phyloP scores from a whole-genome alignment of 148 eudicot genomes.

The Cornus controversa region DNA sequence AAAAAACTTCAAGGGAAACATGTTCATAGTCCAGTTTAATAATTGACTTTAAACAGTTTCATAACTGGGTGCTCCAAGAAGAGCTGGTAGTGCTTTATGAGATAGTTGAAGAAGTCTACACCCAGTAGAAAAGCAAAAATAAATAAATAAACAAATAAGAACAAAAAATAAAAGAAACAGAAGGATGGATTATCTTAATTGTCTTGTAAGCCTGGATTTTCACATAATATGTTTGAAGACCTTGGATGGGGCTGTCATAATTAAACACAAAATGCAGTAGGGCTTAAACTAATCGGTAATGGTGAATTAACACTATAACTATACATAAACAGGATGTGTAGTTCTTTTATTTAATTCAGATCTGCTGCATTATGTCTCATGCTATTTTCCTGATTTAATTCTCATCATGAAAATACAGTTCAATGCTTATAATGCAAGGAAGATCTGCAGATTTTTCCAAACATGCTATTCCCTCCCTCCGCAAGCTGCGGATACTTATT shows the following conservation, averaged over 20 bases:
- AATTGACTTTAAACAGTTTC: background rate
- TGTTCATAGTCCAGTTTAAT: too few species aligned
- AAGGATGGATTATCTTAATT: too few species aligned
- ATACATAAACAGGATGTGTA: too few species aligned
- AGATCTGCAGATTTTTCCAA: slow-evolving; percentile 44
- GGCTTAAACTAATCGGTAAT: too few species aligned
- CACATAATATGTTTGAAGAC: too few species aligned
- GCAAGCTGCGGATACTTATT: slow-evolving; percentile 50
- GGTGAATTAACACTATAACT: too few species aligned
- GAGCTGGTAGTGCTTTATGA: background rate
- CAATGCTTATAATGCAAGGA: slow-evolving; percentile 62
- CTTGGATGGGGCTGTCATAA: too few species aligned
- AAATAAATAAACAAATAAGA: too few species aligned
- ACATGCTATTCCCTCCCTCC: slow-evolving; percentile 46
- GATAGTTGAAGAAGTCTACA: background rate
- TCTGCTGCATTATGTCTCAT: background rate
- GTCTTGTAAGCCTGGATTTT: too few species aligned
- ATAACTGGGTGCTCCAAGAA: background rate
- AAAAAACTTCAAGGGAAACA: background rate
- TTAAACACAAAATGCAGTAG: background rate
- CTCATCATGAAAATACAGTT: slow-evolving; percentile 29
- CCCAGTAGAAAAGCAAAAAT: background rate
- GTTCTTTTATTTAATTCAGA: background rate
- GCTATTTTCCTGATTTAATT: slow-evolving; percentile 10
- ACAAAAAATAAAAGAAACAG: background rate